phyloP scores from a whole-genome alignment of 441 rosid species.

The Pelargonium exstipulatum region DNA sequence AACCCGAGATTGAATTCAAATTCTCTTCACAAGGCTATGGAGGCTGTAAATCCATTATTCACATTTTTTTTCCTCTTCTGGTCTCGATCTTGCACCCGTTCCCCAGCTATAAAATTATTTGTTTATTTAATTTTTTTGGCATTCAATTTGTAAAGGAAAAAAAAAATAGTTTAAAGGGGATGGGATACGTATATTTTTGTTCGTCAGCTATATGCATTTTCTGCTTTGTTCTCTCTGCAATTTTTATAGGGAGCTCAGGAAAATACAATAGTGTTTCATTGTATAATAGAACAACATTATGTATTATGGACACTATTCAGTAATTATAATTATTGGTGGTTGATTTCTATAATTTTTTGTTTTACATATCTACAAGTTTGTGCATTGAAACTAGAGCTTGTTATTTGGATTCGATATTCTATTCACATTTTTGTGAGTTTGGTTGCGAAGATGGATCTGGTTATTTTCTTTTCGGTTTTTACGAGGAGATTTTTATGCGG shows the following conservation, averaged over 20 bases:
- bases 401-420: no score
- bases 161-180: constrained; percentile 20
- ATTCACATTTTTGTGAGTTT: no score
- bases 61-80: constrained; percentile 11
- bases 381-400: no score
- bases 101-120: constrained; percentile 32
- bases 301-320: not conserved
- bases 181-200: constrained; percentile 8
- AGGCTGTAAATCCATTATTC: constrained; percentile 30
- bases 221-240: constrained; percentile 25
- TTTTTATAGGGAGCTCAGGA: constrained; percentile 22
- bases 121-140: constrained; percentile 31
- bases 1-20: not conserved
- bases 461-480: no score
- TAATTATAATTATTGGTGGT: no score
- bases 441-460: no score
- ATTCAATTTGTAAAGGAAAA: constrained; percentile 31
- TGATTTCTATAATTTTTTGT: no score
- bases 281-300: not conserved
- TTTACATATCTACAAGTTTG: no score
- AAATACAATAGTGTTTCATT: constrained; percentile 7
- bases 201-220: not conserved
- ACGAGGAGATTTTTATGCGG: no score
- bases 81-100: constrained; percentile 15
- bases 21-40: constrained; percentile 16